These are phyloP conservation scores for sorghum (Sorghum bicolor) DNA, from an alignment of 176 grass and related monocot genomes.

Conservation along the genomic window DNA sequence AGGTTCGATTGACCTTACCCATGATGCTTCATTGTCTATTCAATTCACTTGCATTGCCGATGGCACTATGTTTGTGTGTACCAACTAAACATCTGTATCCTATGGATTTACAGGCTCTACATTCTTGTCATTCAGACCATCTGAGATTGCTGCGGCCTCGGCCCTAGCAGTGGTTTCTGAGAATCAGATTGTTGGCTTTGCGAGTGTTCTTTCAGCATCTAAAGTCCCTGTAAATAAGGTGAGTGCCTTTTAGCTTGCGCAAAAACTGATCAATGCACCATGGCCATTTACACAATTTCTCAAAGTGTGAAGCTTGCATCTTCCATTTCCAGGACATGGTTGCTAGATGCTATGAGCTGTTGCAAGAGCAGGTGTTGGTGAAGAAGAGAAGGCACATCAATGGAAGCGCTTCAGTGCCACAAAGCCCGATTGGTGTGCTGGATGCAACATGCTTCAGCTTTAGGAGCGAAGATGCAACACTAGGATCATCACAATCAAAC, in stretches of 20 bases:
- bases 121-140: slow-evolving; percentile 79
- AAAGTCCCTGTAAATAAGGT: slow-evolving; percentile 74
- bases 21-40: slow-evolving; percentile 6
- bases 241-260: not conserved
- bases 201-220: slow-evolving; percentile 32
- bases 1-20: slow-evolving; percentile 41
- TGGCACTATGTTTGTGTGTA: slow-evolving; percentile 6
- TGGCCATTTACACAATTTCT: slow-evolving; percentile 16
- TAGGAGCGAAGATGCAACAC: slow-evolving; percentile 47
- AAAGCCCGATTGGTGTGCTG: slow-evolving; percentile 70
- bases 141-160: slow-evolving; percentile 71
- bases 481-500: slow-evolving; percentile 59
- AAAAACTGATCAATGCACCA: not conserved
- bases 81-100: slow-evolving; percentile 10
- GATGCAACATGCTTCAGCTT: slow-evolving; percentile 61
- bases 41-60: slow-evolving; percentile 6
- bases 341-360: slow-evolving; percentile 59
- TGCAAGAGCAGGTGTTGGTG: slow-evolving; percentile 52
- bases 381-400: slow-evolving; percentile 39
- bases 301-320: slow-evolving; percentile 20
- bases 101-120: slow-evolving; percentile 48
- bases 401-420: slow-evolving; percentile 34
- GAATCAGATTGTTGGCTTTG: slow-evolving; percentile 25
- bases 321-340: slow-evolving; percentile 52
- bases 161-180: slow-evolving; percentile 45